Conservation (phyloP, 805 yeast genomes). For the Yarrowia keelungensis region DNA sequence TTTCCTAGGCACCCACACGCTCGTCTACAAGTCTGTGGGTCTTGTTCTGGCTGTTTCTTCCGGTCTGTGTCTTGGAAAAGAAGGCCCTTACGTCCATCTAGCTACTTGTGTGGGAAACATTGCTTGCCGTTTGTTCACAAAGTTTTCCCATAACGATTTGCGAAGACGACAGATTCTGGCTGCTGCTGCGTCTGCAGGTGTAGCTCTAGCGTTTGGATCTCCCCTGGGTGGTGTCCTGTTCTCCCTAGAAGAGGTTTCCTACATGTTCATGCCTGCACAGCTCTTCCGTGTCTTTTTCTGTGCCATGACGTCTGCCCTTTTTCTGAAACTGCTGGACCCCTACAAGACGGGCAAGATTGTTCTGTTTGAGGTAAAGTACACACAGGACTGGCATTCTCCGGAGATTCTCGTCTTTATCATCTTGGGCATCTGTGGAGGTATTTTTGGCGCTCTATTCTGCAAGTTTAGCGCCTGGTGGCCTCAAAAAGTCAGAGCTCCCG, state of each 20-base stretch:
- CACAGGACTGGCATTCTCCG: constrained; percentile 59
- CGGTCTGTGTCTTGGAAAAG: constrained; percentile 65
- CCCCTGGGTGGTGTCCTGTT: constrained; percentile 67
- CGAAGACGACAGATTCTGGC: constrained; percentile 61
- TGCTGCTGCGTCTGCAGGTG: constrained; percentile 66
- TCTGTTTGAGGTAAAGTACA: constrained; percentile 59
- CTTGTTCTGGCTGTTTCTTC: constrained; percentile 62
- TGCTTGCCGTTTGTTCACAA: constrained; percentile 56
- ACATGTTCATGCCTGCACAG: constrained; percentile 62
- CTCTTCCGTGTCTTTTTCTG: constrained; percentile 62
- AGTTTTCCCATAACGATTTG: constrained; percentile 57
- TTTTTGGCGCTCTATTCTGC: constrained; percentile 60
- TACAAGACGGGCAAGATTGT: constrained; percentile 68
- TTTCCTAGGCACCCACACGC: constrained; percentile 60
- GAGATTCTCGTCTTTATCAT: constrained; percentile 57
- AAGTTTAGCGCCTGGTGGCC: constrained; percentile 56
- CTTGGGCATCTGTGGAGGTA: constrained; percentile 62
- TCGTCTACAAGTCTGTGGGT: constrained; percentile 58
- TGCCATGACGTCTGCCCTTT: constrained; percentile 61
- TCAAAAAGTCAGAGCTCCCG: constrained; percentile 38
- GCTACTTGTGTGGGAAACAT: constrained; percentile 67
- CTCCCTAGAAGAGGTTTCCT: constrained; percentile 63
- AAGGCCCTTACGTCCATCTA: constrained; percentile 68
- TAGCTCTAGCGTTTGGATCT: constrained; percentile 66
- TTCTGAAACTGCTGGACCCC: constrained; percentile 61